A percentile compares a stretch with the other conserved stretches of the same genome.
These are phyloP conservation scores for Sporothrix mexicana DNA, from an alignment of 2,329 filamentous ascomycete species.

Conservation along the genomic window DNA sequence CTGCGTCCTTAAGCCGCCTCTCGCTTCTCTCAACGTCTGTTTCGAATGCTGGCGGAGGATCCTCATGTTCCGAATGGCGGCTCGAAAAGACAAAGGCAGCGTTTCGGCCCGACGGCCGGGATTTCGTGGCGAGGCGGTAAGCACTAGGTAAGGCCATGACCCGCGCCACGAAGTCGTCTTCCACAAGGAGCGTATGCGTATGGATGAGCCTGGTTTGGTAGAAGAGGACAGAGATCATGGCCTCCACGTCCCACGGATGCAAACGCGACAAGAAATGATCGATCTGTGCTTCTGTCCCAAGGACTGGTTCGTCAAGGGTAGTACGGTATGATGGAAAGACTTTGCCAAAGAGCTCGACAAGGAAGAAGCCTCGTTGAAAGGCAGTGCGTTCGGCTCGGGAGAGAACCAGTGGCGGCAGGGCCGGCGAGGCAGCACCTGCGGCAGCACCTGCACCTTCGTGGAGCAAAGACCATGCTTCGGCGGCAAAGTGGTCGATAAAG, in stretches of 20 bases:
- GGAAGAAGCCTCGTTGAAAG: not conserved
- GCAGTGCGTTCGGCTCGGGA: not conserved
- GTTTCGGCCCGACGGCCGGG: too few species aligned
- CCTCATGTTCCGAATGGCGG: not conserved
- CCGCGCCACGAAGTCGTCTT: not conserved
- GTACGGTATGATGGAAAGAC: not conserved
- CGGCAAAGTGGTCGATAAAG: not conserved
- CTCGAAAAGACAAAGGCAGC: too few species aligned
- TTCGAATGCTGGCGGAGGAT: not conserved
- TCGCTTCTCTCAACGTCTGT: not conserved
- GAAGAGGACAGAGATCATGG: not conserved
- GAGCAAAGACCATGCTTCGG: not conserved
- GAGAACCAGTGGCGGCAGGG: too few species aligned
- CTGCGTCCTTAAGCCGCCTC: not conserved
- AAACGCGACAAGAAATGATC: not conserved
- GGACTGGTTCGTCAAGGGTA: too few species aligned
- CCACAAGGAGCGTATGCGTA: not conserved
- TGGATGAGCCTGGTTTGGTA: not conserved
- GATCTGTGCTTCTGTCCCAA: too few species aligned
- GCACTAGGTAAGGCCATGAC: not conserved
- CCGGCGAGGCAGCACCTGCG: too few species aligned
- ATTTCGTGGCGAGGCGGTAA: not conserved
- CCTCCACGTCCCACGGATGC: not conserved
- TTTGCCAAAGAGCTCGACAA: not conserved
- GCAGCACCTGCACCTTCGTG: too few species aligned